Evolutionary conservation across 129 eudicot genomes (phyloP), one percentile per base, ranked within the genome.

Genomic region (Lonicera japonica): DNA sequence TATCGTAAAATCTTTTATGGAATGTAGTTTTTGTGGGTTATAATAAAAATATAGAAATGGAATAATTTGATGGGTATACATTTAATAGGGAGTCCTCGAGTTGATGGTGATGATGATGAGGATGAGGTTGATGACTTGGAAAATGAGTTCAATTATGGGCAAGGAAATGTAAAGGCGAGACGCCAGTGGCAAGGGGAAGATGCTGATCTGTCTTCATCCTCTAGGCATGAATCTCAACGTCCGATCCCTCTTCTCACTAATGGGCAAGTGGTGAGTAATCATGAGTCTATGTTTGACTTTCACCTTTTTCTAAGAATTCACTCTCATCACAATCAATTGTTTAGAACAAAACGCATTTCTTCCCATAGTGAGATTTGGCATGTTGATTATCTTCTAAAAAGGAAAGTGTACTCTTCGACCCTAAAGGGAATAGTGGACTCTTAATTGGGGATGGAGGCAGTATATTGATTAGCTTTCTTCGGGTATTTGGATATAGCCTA

Each of bases 81-180:
- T 34, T 18, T 23, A 53, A 62, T 24, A 88, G 96, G 96, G 74
- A 73, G 96, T 64, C 77, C 89, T 29, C 76, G 94, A 64, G 96
- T 88, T 52, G 85, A 80, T 19, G 91, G 97, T 36, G 95, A 89
- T 72, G 96, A 88, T 14, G 96, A 88, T 11, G 96, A 88, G 79
- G 94, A 88, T 13, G 94, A 82, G 60, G 75, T 79, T 56, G 96
- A 88, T 77, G 96, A 88, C 63, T 13, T 88, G 66, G 94, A 88
- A 22, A 82, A 85, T 58, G 94, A 82, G 72, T 85, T 85, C 23
- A 69, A 76, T 58, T 88, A 86, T 77, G 72, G 81, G 19, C 92
- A 82, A 56, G 92, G 83, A 71, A 74, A 73, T 54, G 78, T 66
- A 59, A 87, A 81, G 55, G 83, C 72, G 36, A 79, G 86, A 60